These are phyloP conservation scores for Bondarzewia mesenterica DNA, from an alignment of 1,284 basidiomycete species.

Conservation along the genomic window DNA sequence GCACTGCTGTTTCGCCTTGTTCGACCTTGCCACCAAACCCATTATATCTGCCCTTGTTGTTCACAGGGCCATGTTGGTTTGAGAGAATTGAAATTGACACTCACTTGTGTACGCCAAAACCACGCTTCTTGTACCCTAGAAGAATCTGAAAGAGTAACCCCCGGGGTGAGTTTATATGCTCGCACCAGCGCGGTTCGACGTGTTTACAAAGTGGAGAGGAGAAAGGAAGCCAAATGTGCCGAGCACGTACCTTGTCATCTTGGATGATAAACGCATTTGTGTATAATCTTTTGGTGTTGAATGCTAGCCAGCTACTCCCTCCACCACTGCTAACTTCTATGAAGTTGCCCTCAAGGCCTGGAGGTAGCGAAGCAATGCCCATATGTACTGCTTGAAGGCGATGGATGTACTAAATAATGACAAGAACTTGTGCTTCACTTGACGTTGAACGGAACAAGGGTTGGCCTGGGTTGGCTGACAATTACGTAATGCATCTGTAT, in stretches of 20 bases:
- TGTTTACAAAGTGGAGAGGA: not conserved
- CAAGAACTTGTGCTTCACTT: too few species aligned
- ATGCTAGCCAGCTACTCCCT: conserved; percentile 30
- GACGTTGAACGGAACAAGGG: too few species aligned
- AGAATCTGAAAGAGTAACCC: conserved; percentile 34
- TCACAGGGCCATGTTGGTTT: not conserved
- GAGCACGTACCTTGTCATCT: conserved; percentile 23
- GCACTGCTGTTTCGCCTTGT: conserved; percentile 44
- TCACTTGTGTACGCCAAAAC: conserved; percentile 56
- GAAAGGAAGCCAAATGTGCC: not conserved
- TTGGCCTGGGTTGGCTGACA: not conserved
- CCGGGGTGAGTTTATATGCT: too few species aligned
- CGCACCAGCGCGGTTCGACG: too few species aligned
- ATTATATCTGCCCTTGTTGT: conserved; percentile 41
- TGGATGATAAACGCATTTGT: conserved; percentile 53
- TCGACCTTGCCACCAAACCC: conserved; percentile 75
- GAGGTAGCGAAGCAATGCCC: conserved; percentile 19
- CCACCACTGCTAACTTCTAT: conserved; percentile 28
- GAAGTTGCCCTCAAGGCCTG: conserved; percentile 28
- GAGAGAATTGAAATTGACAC: conserved; percentile 16
- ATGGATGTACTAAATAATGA: not conserved
- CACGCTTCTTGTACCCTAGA: conserved; percentile 66
- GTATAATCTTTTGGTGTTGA: conserved; percentile 35
- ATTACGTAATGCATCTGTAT: not conserved
- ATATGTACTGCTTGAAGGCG: too few species aligned